Percentiles rank a stretch among this genome's conserved stretches.
Conservation (phyloP, 1,284 basidiomycete genomes). For the Trametes versicolor region DNA sequence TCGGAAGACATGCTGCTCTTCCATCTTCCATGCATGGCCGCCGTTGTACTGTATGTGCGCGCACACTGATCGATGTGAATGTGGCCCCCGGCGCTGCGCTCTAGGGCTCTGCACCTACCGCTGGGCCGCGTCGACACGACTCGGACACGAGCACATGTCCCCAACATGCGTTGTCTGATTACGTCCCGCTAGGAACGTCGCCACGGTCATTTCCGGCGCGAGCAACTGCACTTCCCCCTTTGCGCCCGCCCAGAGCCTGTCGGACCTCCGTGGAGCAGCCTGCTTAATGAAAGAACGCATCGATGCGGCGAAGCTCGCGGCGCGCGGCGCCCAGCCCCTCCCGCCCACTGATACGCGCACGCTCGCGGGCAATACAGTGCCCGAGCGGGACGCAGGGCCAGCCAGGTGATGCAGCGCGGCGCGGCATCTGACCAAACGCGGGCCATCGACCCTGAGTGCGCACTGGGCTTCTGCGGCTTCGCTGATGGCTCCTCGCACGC, state of each 20-base stretch:
- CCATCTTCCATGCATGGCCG: neutral
- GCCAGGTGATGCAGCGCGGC: slow-evolving; percentile 8
- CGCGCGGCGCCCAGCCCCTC: neutral
- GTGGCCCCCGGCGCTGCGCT: slow-evolving; percentile 1
- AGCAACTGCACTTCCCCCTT: slow-evolving; percentile 3
- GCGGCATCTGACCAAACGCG: slow-evolving; percentile 26
- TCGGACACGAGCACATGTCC: neutral
- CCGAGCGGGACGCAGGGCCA: neutral
- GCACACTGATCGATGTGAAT: slow-evolving; percentile 5
- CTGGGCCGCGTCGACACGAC: neutral
- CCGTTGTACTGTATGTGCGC: neutral
- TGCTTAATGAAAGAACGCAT: slow-evolving; percentile 18
- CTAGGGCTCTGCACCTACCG: neutral
- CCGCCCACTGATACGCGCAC: too few relatives aligned
- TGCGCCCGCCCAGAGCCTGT: slow-evolving; percentile 15
- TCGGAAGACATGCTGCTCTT: too few relatives aligned
- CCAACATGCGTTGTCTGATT: neutral
- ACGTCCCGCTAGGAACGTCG: slow-evolving; percentile 1
- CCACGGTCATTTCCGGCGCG: neutral
- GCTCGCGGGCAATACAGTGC: too few relatives aligned
- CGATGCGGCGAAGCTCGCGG: slow-evolving; percentile 1
- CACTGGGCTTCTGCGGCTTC: slow-evolving; percentile 10
- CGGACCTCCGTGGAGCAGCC: slow-evolving; percentile 20
- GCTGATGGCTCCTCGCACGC: slow-evolving; percentile 18
- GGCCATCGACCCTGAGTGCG: slow-evolving; percentile 30